Percentiles rank a stretch among this genome's conserved stretches.
Evolutionary conservation across 768 basidiomycete species (phyloP).

Genomic region (Tremella fuciformis): DNA sequence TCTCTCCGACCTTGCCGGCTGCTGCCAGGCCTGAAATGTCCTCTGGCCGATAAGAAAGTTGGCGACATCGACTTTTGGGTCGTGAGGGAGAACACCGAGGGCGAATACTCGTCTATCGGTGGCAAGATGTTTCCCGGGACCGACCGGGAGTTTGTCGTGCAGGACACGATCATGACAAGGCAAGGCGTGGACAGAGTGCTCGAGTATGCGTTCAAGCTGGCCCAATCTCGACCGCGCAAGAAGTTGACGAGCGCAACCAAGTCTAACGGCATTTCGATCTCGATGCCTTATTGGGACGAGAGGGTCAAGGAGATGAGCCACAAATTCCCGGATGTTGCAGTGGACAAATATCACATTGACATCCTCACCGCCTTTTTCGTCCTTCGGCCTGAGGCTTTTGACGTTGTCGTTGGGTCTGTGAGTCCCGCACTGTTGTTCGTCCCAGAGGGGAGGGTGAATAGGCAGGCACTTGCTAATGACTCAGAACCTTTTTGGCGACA

Average conservation of each 20-base stretch:
- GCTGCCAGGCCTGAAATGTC: constrained; percentile 57
- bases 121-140: constrained; percentile 30
- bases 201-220: constrained; percentile 60
- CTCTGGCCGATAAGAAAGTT: constrained; percentile 54
- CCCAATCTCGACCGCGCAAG: constrained; percentile 57
- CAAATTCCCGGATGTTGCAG: constrained; percentile 13
- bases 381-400: constrained; percentile 21
- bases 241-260: constrained; percentile 61
- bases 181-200: constrained; percentile 58
- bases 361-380: constrained; percentile 25
- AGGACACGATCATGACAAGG: constrained; percentile 57
- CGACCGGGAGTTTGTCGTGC: constrained; percentile 30
- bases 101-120: constrained; percentile 55
- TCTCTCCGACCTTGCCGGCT: constrained; percentile 56
- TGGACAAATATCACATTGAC: constrained; percentile 27
- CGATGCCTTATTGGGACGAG: constrained; percentile 28
- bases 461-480: constrained; percentile 30
- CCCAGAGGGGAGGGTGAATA: too few relatives aligned
- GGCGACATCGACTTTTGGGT: constrained; percentile 59
- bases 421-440: not conserved
- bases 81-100: constrained; percentile 61
- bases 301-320: constrained; percentile 15
- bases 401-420: constrained; percentile 22
- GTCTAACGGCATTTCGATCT: constrained; percentile 52
- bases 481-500: constrained; percentile 57